phyloP scores from a whole-genome alignment of 139 green algal genomes.

The Choricystis sp. region DNA sequence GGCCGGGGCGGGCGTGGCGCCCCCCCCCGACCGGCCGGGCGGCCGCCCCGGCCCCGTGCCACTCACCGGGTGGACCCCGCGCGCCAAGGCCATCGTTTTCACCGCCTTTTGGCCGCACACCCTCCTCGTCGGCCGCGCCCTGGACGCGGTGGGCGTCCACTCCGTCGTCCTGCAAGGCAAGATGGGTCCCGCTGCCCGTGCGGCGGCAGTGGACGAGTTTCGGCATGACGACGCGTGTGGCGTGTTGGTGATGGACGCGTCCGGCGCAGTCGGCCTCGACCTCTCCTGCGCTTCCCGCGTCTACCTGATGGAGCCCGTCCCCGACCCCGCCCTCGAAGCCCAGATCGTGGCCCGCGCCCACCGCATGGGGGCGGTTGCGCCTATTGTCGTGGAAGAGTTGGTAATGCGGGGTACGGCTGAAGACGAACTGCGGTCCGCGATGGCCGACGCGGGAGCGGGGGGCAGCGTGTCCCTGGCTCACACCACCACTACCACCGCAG shows the following conservation, averaged over 20 bases:
- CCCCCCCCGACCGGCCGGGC: not conserved
- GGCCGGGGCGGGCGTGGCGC: constrained; percentile 24
- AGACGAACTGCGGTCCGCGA: constrained; percentile 11
- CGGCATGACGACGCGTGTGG: constrained; percentile 18
- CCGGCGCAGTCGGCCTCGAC: constrained; percentile 70
- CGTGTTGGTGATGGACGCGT: constrained; percentile 70
- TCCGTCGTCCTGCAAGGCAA: constrained; percentile 19
- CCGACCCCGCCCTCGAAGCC: constrained; percentile 45
- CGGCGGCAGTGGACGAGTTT: constrained; percentile 31
- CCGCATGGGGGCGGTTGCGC: constrained; percentile 63
- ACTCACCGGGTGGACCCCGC: not conserved
- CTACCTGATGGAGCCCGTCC: constrained; percentile 89
- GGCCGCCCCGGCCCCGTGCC: too few species aligned
- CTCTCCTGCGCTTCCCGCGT: constrained; percentile 71
- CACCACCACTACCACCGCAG: too few species aligned
- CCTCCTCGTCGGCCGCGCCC: constrained; percentile 32
- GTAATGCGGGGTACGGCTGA: constrained; percentile 44
- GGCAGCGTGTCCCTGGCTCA: too few species aligned
- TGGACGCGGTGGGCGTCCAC: constrained; percentile 11
- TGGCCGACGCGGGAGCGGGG: too few species aligned
- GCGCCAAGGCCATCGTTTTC: constrained; percentile 75
- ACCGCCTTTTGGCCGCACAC: constrained; percentile 63
- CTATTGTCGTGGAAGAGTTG: constrained; percentile 62
- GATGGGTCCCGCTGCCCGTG: constrained; percentile 6
- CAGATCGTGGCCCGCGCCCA: constrained; percentile 69